Conservation (phyloP, 2,329 filamentous ascomycete species). For the Colletotrichum orchidophilum region DNA sequence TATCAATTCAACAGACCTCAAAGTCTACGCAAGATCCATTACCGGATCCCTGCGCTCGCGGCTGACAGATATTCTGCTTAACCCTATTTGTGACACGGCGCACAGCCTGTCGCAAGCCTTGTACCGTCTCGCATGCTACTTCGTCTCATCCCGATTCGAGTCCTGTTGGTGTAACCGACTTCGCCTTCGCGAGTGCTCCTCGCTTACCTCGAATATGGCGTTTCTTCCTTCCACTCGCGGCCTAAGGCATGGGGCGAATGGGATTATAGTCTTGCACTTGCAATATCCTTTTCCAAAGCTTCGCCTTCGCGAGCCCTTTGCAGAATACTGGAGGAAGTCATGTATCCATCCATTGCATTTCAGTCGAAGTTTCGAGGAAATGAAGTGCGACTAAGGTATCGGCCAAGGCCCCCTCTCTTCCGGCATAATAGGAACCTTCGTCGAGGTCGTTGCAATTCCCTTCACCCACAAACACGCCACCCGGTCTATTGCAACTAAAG, state of each 20-base stretch:
- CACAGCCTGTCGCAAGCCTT: background rate
- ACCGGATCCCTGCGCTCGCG: background rate
- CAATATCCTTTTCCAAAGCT: background rate
- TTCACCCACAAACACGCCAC: background rate
- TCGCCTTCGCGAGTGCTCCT: background rate
- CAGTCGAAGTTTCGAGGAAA: background rate
- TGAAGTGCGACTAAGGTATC: background rate
- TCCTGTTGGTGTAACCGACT: background rate
- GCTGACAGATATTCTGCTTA: background rate
- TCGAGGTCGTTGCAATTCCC: background rate
- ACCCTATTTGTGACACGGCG: background rate
- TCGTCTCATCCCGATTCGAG: background rate
- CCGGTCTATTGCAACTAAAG: background rate
- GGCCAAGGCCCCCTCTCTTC: background rate
- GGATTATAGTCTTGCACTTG: background rate
- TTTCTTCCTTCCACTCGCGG: background rate
- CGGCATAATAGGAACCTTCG: background rate
- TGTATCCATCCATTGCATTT: background rate
- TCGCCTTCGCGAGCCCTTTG: background rate
- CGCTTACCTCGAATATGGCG: background rate
- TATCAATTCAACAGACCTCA: background rate
- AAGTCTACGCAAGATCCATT: background rate
- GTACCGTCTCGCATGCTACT: background rate
- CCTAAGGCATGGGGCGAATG: too few relatives aligned
- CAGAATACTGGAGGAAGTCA: background rate